Percentiles rank a stretch among this genome's conserved stretches.
Evolutionary conservation across 257 asterid genomes (phyloP).

Genomic region (Plantago elongata): DNA sequence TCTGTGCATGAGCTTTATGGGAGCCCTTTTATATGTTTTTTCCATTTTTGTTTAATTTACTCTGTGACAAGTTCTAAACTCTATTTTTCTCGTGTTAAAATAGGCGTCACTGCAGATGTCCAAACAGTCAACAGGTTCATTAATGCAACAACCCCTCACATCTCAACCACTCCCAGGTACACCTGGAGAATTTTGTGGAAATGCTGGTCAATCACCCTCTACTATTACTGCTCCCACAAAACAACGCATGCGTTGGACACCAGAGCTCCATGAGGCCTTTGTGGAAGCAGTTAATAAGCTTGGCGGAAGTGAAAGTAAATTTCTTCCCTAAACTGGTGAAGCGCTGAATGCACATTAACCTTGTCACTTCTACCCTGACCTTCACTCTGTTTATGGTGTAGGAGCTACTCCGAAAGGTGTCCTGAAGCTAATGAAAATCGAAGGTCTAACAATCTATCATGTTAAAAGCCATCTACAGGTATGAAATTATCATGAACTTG

Average conservation of each 20-base stretch:
- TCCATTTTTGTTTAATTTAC: constrained; percentile 1
- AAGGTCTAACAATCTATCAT: constrained; percentile 77
- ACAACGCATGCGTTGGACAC: constrained; percentile 94
- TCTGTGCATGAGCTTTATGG: constrained; percentile 7
- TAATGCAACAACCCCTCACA: constrained; percentile 37
- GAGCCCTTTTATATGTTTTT: not conserved
- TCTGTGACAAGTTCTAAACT: constrained; percentile 7
- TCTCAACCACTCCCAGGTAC: constrained; percentile 40
- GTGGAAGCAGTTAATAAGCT: constrained; percentile 85
- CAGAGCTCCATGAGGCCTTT: constrained; percentile 86
- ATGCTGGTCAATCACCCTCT: constrained; percentile 41
- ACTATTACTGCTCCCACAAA: constrained; percentile 37
- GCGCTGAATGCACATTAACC: not conserved
- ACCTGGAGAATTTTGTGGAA: constrained; percentile 35
- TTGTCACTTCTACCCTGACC: no score
- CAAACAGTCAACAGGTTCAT: constrained; percentile 36
- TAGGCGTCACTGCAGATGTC: constrained; percentile 33
- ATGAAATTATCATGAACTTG: not conserved
- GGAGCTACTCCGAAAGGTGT: constrained; percentile 97
- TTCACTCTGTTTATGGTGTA: constrained; percentile 19
- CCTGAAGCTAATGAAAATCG: constrained; percentile 74
- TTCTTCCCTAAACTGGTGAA: not conserved
- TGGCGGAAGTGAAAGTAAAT: constrained; percentile 87
- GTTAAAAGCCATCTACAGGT: constrained; percentile 83
- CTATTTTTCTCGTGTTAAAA: not conserved